phyloP scores from a whole-genome alignment of 1,139 yeast species.

The Debaryomyces subglobosus region DNA sequence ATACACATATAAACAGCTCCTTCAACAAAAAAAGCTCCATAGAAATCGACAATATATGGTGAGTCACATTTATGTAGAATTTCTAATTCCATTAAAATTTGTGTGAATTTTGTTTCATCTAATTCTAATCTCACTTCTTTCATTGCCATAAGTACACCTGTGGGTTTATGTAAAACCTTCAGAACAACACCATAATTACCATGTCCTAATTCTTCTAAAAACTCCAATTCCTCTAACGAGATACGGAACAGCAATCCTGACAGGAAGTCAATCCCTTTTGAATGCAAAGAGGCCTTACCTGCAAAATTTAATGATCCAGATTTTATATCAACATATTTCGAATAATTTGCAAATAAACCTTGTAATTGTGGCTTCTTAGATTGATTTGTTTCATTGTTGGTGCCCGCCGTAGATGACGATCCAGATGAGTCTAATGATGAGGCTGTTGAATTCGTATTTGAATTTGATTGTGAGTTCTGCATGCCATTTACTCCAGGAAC shows the following conservation, averaged over 20 bases:
- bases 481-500: constrained; percentile 1
- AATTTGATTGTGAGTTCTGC: not conserved
- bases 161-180: constrained; percentile 92
- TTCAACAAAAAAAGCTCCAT: constrained; percentile 95
- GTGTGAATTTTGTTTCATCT: constrained; percentile 89
- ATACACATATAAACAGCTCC: constrained; percentile 99
- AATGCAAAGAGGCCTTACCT: constrained; percentile 89
- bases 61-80: constrained; percentile 88
- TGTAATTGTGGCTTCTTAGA: constrained; percentile 29
- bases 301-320: constrained; percentile 91
- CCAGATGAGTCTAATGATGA: constrained; percentile 8
- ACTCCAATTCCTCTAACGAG: constrained; percentile 83
- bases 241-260: constrained; percentile 87
- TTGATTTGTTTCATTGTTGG: constrained; percentile 2
- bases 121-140: constrained; percentile 91
- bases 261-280: constrained; percentile 88
- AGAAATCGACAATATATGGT: constrained; percentile 91
- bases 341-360: constrained; percentile 76
- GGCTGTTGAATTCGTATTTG: constrained; percentile 5
- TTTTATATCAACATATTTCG: constrained; percentile 86
- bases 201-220: constrained; percentile 83
- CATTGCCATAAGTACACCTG: constrained; percentile 94
- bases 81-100: constrained; percentile 93
- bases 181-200: constrained; percentile 97
- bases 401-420: constrained; percentile 8